A percentile compares a stretch with the other conserved stretches of the same genome.
Evolutionary conservation across 2,329 filamentous ascomycete genomes (phyloP).

Genomic region (Drechslerella coelobrocha): DNA sequence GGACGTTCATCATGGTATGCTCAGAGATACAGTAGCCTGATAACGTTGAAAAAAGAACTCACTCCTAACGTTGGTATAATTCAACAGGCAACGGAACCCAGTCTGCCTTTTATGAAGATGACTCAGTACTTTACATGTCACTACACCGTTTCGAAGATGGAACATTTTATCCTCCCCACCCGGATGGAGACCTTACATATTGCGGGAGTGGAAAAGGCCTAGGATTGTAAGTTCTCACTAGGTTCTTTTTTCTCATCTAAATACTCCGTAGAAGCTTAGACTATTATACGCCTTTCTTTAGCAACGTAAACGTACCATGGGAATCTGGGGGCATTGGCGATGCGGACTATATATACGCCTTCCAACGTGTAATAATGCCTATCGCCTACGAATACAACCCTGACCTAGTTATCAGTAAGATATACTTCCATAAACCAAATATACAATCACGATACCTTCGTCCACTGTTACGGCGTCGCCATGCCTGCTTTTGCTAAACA

Average conservation of each 20-base stretch:
- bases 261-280: neutral
- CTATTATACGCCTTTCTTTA: slow-evolving; percentile 54
- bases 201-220: slow-evolving; percentile 66
- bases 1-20: slow-evolving; percentile 71
- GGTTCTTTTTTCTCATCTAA: neutral
- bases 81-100: slow-evolving; percentile 85
- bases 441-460: too few species aligned
- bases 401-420: slow-evolving; percentile 78
- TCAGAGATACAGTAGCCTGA: slow-evolving; percentile 41
- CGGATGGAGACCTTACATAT: slow-evolving; percentile 67
- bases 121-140: slow-evolving; percentile 94
- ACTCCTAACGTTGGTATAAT: too few species aligned
- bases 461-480: too few species aligned
- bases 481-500: too few species aligned
- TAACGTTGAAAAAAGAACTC: neutral
- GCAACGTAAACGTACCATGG: slow-evolving; percentile 74
- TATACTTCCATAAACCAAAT: neutral
- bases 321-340: slow-evolving; percentile 81
- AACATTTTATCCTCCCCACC: slow-evolving; percentile 76
- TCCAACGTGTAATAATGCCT: slow-evolving; percentile 95
- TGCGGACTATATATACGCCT: slow-evolving; percentile 94
- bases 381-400: slow-evolving; percentile 92
- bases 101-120: slow-evolving; percentile 92
- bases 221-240: slow-evolving; percentile 62
- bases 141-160: slow-evolving; percentile 87